Evolutionary conservation across 2,329 filamentous ascomycete genomes (phyloP).

Genomic region (Colletotrichum costaricense): DNA sequence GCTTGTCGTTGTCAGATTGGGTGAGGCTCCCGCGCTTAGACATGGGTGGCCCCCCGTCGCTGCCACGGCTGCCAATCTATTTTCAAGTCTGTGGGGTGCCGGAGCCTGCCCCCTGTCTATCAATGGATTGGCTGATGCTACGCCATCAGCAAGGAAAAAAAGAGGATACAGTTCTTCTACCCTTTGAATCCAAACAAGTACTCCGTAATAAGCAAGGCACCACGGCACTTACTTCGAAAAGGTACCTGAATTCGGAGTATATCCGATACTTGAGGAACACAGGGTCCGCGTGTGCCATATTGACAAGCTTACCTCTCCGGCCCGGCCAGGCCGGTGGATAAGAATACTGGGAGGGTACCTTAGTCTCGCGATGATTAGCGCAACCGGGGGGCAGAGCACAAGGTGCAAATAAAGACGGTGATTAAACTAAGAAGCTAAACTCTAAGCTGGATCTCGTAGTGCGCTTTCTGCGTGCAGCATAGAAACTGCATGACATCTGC

Average conservation of each 20-base stretch:
- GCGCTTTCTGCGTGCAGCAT: conserved; percentile 11
- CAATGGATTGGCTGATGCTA: conserved; percentile 1
- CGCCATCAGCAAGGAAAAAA: background rate
- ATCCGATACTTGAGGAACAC: background rate
- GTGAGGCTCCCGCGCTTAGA: background rate
- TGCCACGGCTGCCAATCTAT: background rate
- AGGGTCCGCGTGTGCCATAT: background rate
- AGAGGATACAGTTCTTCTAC: background rate
- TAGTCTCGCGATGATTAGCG: background rate
- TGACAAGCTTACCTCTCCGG: background rate
- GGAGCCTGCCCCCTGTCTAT: conserved; percentile 9
- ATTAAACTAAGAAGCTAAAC: conserved; percentile 19
- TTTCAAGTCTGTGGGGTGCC: conserved; percentile 24
- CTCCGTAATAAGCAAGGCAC: conserved; percentile 4
- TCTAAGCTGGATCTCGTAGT: conserved; percentile 14
- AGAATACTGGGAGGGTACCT: background rate
- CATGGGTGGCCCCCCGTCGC: conserved; percentile 18
- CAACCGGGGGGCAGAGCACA: background rate
- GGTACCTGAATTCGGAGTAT: background rate
- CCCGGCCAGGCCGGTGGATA: background rate
- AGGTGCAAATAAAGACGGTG: conserved; percentile 27
- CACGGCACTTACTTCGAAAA: background rate
- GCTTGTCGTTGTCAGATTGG: conserved; percentile 13
- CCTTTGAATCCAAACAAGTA: background rate
- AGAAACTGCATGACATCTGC: conserved; percentile 9